Base-by-base conservation (phyloP, 495 filamentous ascomycete genomes). In the Tuber brumale region DNA sequence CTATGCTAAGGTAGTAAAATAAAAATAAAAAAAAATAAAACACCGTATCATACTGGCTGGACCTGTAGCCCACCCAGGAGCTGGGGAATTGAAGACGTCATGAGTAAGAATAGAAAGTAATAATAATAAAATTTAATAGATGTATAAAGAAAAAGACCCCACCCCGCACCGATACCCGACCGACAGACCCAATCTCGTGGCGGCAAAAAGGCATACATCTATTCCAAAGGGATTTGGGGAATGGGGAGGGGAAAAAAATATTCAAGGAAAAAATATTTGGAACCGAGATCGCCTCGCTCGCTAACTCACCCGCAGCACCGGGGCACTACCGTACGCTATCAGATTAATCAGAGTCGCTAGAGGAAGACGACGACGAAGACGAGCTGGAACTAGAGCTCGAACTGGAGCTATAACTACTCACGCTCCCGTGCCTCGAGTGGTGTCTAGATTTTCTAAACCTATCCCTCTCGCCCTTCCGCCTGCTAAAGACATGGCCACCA, bases 401-500 rank as follows among this genome's bases (percentile, higher is more conserved):
- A 46, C 44, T 77, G 1, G 51, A 71, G n/a, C 71, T 76, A 35
- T 74, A 72, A 72, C 77, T 80, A 31, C 78, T 80, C 10, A 71
- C 78, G 18, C 79, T 79, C 43, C 79, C 75, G 44, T 70, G 51
- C 31, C 72, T 75, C 57, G 71, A 72, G 39, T 77, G 72, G 12
- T 80, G 70, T 27, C 71, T 70, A 41, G 76, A 75, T 46, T 31
- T 70, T 71, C 76, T 76, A 74, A 81, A 81, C 81, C 81, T 81
- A 72, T 75, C 79, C 74, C 77, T 76, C 75, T 77, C 77, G 72
- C 75, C 69, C 37, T 35, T 37, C 31, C 75, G 66, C 43, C 74
- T 71, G 72, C 74, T 74, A 69, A 79, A 74, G 71, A 70, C 78
- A 51, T 80, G 84, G 71, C 83, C 83, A 69, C 82, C 83, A 39